Conservation (phyloP, 805 yeast genomes). For the Kuraishia cidri region DNA sequence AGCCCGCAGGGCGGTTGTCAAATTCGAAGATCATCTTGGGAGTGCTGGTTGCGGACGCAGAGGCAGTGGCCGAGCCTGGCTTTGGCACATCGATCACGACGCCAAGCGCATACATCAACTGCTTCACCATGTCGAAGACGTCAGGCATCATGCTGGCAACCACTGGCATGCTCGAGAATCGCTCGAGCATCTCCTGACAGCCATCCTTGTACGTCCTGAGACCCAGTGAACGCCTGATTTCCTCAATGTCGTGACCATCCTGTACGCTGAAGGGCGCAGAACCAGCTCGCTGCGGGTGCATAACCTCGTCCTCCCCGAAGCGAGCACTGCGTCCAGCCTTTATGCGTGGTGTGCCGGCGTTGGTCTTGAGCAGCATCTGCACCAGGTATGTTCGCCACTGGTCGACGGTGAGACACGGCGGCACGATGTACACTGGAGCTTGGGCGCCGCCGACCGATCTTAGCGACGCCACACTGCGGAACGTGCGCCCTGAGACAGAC, state of each 20-base stretch:
- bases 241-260: slow-evolving; percentile 9
- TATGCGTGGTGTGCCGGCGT: not conserved
- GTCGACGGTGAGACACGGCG: slow-evolving; percentile 13
- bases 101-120: slow-evolving; percentile 12
- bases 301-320: not conserved
- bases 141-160: slow-evolving; percentile 10
- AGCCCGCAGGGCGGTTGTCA: not conserved
- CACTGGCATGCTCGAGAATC: slow-evolving; percentile 4
- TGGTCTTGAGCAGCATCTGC: slow-evolving; percentile 9
- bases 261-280: not conserved
- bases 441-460: no score
- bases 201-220: slow-evolving; percentile 15
- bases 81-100: slow-evolving; percentile 9
- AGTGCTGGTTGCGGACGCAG: slow-evolving; percentile 1
- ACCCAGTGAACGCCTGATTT: slow-evolving; percentile 10
- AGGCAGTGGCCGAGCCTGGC: slow-evolving; percentile 5
- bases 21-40: not conserved
- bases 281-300: not conserved
- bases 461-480: no score
- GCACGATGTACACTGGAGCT: slow-evolving; percentile 5
- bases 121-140: slow-evolving; percentile 13
- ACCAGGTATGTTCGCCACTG: slow-evolving; percentile 14
- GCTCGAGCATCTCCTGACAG: slow-evolving; percentile 13
- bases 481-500: not conserved
- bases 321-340: not conserved